Percentiles rank a stretch among this genome's conserved stretches.
phyloP scores from a whole-genome alignment of 164 flowering plant genomes.

The Cinnamomum chago region DNA sequence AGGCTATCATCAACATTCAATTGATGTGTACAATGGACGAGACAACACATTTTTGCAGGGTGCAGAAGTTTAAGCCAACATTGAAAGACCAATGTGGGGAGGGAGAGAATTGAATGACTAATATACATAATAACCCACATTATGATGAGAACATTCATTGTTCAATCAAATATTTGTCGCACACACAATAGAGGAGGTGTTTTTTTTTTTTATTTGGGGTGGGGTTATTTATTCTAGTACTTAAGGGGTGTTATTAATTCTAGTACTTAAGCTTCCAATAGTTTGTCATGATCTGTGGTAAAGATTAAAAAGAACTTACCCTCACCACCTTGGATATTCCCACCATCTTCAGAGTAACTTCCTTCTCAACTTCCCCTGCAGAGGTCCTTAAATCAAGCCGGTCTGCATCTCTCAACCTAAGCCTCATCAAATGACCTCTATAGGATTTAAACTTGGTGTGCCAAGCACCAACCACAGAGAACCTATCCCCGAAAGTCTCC shows the following conservation, averaged over 20 bases:
- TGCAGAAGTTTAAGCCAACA: too few species aligned
- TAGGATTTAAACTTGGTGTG: constrained; percentile 36
- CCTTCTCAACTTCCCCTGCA: constrained; percentile 39
- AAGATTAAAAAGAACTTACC: constrained; percentile 17
- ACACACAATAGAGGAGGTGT: too few species aligned
- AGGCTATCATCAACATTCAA: too few species aligned
- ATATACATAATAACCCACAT: too few species aligned
- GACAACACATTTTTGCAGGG: too few species aligned
- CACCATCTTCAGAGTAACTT: constrained; percentile 39
- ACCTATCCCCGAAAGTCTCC: constrained; percentile 36
- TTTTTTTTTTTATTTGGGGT: too few species aligned
- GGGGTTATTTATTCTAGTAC: too few species aligned
- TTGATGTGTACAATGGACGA: too few species aligned
- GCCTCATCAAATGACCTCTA: constrained; percentile 26
- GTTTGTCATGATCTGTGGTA: background rate
- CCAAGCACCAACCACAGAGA: constrained; percentile 40
- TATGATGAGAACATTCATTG: too few species aligned
- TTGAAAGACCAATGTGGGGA: too few species aligned
- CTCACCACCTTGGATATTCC: constrained; percentile 20
- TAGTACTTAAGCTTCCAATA: background rate
- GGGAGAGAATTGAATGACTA: too few species aligned
- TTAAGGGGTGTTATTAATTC: background rate
- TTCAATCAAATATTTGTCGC: too few species aligned
- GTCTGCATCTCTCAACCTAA: constrained; percentile 46
- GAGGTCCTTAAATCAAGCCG: constrained; percentile 43